These are phyloP conservation scores for Grosmannia serpens DNA, from an alignment of 2,329 filamentous ascomycete genomes.

Conservation along the genomic window DNA sequence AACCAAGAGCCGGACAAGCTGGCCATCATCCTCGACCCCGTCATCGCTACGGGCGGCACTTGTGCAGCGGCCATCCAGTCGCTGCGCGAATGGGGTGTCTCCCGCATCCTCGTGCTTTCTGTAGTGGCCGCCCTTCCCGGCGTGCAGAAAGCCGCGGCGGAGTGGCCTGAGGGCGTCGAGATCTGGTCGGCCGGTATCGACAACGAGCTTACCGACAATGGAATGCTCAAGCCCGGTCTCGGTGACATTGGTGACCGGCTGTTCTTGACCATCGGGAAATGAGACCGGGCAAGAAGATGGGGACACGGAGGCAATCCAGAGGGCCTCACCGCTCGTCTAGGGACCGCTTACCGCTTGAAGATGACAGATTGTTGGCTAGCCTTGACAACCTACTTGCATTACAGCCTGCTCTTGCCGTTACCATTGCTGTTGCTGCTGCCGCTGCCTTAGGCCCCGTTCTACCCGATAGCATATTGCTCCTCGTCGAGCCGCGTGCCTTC, in stretches of 20 bases:
- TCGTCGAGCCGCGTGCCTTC: conserved; percentile 73
- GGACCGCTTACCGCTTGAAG: no score
- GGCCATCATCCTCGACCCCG: conserved; percentile 78
- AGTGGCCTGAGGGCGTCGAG: conserved; percentile 68
- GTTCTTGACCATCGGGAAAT: conserved; percentile 84
- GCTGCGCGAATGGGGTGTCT: conserved; percentile 82
- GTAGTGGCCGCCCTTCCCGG: conserved; percentile 65
- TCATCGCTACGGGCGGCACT: conserved; percentile 89
- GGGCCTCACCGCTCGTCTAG: no score
- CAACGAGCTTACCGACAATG: conserved; percentile 56
- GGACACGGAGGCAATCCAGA: no score
- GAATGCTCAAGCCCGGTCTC: conserved; percentile 84
- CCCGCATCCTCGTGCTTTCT: conserved; percentile 63
- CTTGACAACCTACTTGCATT: background rate
- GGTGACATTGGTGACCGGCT: conserved; percentile 86
- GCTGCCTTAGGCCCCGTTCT: background rate
- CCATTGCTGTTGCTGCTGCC: background rate
- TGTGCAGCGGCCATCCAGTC: conserved; percentile 83
- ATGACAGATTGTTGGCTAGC: background rate
- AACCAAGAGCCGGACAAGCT: conserved; percentile 34
- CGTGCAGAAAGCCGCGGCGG: conserved; percentile 56
- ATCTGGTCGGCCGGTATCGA: conserved; percentile 80
- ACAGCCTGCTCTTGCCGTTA: background rate
- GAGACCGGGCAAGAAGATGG: no score
- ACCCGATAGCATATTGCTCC: conserved; percentile 39